Conservation (phyloP, 768 basidiomycete genomes). For the Suillus weaverae region DNA sequence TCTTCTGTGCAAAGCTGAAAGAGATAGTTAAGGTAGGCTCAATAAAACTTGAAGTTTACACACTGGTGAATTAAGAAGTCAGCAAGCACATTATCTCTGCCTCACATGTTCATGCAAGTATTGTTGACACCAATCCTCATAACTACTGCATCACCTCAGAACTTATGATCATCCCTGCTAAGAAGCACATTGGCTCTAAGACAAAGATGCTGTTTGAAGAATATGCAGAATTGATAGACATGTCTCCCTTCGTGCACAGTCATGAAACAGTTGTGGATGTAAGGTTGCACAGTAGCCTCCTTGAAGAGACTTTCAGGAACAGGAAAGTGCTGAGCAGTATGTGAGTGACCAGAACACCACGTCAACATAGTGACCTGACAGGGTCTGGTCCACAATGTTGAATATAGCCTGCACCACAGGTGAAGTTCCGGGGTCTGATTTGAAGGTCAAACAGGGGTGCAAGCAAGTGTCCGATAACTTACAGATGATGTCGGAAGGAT, state of each 20-base stretch:
- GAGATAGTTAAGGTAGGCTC: neutral
- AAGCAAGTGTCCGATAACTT: neutral
- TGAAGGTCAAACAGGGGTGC: neutral
- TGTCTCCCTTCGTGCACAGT: conserved; percentile 1
- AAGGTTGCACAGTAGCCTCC: conserved; percentile 6
- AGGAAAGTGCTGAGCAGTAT: neutral
- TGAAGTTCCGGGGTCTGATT: conserved; percentile 4
- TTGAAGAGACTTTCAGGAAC: conserved; percentile 9
- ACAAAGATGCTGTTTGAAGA: conserved; percentile 11
- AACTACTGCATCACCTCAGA: conserved; percentile 6
- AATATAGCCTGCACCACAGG: conserved; percentile 10
- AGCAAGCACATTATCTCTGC: neutral
- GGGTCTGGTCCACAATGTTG: neutral
- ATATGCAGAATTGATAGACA: conserved; percentile 4
- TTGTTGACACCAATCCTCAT: conserved; percentile 2
- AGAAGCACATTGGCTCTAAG: conserved; percentile 6
- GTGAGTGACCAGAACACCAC: neutral
- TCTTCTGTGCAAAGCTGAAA: conserved; percentile 3
- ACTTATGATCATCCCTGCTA: neutral
- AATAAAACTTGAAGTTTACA: neutral
- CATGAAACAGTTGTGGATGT: conserved; percentile 13
- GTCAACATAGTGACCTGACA: conserved; percentile 1
- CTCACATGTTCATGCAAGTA: conserved; percentile 9
- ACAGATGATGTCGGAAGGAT: neutral
- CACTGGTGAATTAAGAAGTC: conserved; percentile 13